These are phyloP conservation scores for Picea glauca DNA, from an alignment of 75 land plant species.

Conservation along the genomic window DNA sequence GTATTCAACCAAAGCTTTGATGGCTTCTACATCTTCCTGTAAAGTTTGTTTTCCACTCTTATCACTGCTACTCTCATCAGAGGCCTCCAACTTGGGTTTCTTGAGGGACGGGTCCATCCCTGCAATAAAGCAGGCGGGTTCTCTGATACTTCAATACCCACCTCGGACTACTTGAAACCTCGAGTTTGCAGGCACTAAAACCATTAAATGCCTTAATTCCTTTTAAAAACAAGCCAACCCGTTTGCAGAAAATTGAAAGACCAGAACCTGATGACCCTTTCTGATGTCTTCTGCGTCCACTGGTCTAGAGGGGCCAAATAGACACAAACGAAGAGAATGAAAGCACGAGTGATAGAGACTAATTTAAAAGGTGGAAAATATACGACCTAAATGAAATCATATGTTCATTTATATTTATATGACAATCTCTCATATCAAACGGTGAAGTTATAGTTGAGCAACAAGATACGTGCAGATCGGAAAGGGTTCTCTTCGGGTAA, in stretches of 20 bases:
- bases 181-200: not conserved
- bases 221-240: not conserved
- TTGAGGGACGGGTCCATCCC: constrained; percentile 5
- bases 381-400: no score
- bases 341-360: no score
- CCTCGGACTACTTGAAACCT: not conserved
- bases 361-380: no score
- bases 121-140: not conserved
- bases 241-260: not conserved
- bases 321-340: no score
- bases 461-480: no score
- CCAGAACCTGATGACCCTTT: no score
- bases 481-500: no score
- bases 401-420: no score
- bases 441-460: no score
- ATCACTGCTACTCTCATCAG: constrained; percentile 3
- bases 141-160: not conserved
- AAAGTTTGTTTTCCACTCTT: not conserved
- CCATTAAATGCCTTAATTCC: not conserved
- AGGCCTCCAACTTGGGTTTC: constrained; percentile 18
- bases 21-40: constrained; percentile 32
- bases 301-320: no score
- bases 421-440: no score
- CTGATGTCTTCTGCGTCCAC: no score
- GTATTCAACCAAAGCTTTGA: constrained; percentile 51